phyloP scores from a whole-genome alignment of 495 filamentous ascomycete genomes.

The Evernia prunastri region DNA sequence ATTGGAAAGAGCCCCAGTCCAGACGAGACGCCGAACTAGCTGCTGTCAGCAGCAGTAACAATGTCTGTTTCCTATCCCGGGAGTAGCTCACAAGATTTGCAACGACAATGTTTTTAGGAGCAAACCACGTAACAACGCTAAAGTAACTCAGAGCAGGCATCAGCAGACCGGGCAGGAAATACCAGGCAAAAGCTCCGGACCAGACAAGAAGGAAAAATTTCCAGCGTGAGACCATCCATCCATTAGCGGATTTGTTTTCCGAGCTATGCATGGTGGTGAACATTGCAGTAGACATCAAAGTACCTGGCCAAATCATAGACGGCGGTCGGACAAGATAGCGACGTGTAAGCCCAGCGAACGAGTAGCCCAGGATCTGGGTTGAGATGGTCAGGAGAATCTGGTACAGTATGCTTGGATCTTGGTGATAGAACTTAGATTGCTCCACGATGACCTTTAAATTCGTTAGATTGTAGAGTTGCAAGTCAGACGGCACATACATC shows the following conservation, averaged over 20 bases:
- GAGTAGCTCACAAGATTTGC: conserved; percentile 53
- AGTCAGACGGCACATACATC: conserved; percentile 36
- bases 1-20: conserved; percentile 79
- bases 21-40: conserved; percentile 71
- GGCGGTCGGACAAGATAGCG: conserved; percentile 74
- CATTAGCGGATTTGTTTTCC: conserved; percentile 71
- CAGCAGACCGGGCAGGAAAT: conserved; percentile 79
- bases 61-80: neutral
- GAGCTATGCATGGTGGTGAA: conserved; percentile 80
- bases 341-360: conserved; percentile 73
- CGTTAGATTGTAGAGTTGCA: neutral
- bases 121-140: conserved; percentile 86
- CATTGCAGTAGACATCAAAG: conserved; percentile 80
- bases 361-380: conserved; percentile 78
- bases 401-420: conserved; percentile 64
- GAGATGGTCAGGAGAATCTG: conserved; percentile 76
- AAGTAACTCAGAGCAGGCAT: conserved; percentile 87
- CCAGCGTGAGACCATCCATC: conserved; percentile 74
- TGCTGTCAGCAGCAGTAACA: conserved; percentile 11
- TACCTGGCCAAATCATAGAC: conserved; percentile 89
- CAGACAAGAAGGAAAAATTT: conserved; percentile 77
- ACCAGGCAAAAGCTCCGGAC: conserved; percentile 59
- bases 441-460: conserved; percentile 58
- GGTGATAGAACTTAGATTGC: conserved; percentile 80
- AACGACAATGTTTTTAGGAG: conserved; percentile 66